Percentiles rank a stretch among this genome's conserved stretches.
phyloP scores from a whole-genome alignment of 345 rosid genomes.

The Raphanus sativus region DNA sequence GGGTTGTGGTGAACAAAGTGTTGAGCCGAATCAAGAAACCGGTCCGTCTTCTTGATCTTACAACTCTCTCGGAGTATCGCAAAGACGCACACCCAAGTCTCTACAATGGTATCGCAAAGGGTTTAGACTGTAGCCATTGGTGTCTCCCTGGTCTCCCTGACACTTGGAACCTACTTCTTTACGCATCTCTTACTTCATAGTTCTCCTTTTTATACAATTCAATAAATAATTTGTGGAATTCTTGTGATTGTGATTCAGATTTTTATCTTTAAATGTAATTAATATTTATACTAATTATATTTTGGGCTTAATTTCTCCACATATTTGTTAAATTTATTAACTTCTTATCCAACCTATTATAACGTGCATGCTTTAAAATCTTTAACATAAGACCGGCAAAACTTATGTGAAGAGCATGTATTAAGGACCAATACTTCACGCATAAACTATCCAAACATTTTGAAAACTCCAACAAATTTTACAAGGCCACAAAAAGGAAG shows the following conservation, averaged over 20 bases:
- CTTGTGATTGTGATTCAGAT: constrained; percentile 23
- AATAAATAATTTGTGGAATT: not conserved
- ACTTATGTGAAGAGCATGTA: constrained; percentile 35
- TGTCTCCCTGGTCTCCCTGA: constrained; percentile 97
- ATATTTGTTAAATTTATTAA: not conserved
- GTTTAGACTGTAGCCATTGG: constrained; percentile 87
- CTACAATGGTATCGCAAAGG: constrained; percentile 44
- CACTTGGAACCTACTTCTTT: constrained; percentile 77
- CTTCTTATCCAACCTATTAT: not conserved
- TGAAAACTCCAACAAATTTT: constrained; percentile 8
- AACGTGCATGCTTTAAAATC: constrained; percentile 8
- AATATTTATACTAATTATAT: not conserved
- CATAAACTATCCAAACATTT: constrained; percentile 23
- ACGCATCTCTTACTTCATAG: constrained; percentile 53
- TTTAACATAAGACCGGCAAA: constrained; percentile 23
- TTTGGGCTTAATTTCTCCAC: not conserved
- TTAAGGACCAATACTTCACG: constrained; percentile 34
- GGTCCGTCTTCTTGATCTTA: constrained; percentile 68
- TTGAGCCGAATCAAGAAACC: constrained; percentile 71
- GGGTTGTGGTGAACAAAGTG: constrained; percentile 71
- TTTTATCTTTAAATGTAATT: not conserved
- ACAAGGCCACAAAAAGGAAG: constrained; percentile 13
- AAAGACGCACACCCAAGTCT: constrained; percentile 78
- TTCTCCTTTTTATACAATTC: constrained; percentile 10
- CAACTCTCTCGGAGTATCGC: constrained; percentile 58